Percentiles rank a stretch among this genome's conserved stretches.
Evolutionary conservation across 352 stramenopile genomes (phyloP).

Genomic region (Thalassiosira allenii): DNA sequence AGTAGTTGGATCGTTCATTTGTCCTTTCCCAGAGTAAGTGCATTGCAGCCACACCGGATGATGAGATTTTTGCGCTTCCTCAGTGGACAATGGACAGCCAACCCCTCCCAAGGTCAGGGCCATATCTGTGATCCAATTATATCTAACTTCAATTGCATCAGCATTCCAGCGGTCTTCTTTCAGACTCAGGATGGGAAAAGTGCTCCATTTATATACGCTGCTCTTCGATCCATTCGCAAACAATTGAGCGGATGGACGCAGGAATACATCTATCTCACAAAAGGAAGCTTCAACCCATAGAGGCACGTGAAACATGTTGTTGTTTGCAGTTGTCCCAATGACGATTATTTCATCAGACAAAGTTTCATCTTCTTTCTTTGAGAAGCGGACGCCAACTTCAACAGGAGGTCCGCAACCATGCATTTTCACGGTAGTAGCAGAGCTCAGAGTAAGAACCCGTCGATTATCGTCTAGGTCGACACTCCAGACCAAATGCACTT

Average conservation of each 20-base stretch:
- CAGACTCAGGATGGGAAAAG: slow-evolving; percentile 22
- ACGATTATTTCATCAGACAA: slow-evolving; percentile 25
- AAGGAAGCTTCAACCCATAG: slow-evolving; percentile 43
- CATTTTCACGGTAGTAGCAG: slow-evolving; percentile 61
- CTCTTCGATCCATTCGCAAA: neutral
- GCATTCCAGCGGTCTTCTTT: slow-evolving; percentile 12
- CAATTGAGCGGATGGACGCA: slow-evolving; percentile 21
- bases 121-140: slow-evolving; percentile 33
- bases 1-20: slow-evolving; percentile 23
- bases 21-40: slow-evolving; percentile 26
- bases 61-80: slow-evolving; percentile 1
- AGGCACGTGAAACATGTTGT: slow-evolving; percentile 37
- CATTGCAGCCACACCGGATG: slow-evolving; percentile 31
- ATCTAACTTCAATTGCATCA: slow-evolving; percentile 31
- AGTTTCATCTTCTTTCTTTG: slow-evolving; percentile 1
- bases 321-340: slow-evolving; percentile 27
- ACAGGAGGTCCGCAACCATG: slow-evolving; percentile 55
- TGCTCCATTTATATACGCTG: slow-evolving; percentile 45
- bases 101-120: slow-evolving; percentile 15
- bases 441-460: slow-evolving; percentile 75
- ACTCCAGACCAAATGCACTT: slow-evolving; percentile 61
- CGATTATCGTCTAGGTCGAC: slow-evolving; percentile 78
- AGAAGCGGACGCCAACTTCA: slow-evolving; percentile 65
- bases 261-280: slow-evolving; percentile 30
- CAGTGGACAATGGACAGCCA: slow-evolving; percentile 12